These are phyloP conservation scores for Pseudognaphalium luteoalbum DNA, from an alignment of 129 eudicot species.

Conservation along the genomic window DNA sequence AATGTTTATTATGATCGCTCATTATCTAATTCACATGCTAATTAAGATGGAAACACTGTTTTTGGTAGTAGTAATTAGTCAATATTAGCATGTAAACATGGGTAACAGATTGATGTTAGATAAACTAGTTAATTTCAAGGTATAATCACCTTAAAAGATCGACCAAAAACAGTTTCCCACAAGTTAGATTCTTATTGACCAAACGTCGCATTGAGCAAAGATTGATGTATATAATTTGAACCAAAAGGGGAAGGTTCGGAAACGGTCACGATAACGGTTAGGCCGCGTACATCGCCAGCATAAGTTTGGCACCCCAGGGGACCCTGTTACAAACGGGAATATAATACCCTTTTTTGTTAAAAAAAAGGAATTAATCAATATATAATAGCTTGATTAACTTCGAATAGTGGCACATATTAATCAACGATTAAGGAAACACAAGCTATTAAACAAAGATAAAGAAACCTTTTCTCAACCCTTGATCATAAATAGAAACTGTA, in stretches of 20 bases:
- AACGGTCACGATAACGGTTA: no score
- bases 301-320: no score
- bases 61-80: not conserved
- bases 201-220: not conserved
- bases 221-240: no score
- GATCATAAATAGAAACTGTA: constrained; percentile 9
- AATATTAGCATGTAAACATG: not conserved
- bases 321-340: no score
- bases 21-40: not conserved
- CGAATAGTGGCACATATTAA: constrained; percentile 1
- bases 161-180: not conserved
- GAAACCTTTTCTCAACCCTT: not conserved
- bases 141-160: not conserved
- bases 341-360: no score
- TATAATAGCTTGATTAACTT: not conserved
- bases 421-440: not conserved
- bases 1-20: not conserved
- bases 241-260: no score
- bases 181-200: not conserved
- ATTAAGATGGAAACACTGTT: not conserved
- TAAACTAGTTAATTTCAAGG: no score
- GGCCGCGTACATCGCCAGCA: no score
- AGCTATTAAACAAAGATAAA: constrained; percentile 8
- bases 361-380: no score
- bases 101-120: no score